phyloP scores from a whole-genome alignment of 495 filamentous ascomycete species.

The Penicillium tannophilum region DNA sequence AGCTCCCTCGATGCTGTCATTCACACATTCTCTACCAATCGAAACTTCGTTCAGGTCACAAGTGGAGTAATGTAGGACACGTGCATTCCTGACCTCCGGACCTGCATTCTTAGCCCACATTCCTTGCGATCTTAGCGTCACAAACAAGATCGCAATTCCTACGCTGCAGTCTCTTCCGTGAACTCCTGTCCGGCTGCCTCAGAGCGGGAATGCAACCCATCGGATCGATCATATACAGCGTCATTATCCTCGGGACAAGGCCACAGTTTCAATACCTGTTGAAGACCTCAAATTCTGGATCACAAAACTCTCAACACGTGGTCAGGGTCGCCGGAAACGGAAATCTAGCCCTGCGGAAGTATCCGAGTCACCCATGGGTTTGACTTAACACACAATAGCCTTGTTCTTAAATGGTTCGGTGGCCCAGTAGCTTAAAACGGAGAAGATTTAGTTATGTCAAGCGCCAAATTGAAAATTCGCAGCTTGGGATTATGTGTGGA shows the following conservation, averaged over 20 bases:
- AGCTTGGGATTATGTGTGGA: background rate
- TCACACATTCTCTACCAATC: background rate
- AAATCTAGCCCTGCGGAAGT: constrained; percentile 3
- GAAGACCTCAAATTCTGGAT: background rate
- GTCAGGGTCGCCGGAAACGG: constrained; percentile 14
- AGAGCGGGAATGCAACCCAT: background rate
- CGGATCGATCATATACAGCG: background rate
- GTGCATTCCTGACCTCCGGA: constrained; percentile 19
- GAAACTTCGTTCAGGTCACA: background rate
- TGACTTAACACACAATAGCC: background rate
- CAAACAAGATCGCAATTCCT: constrained; percentile 11
- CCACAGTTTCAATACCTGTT: background rate
- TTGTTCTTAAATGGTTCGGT: background rate
- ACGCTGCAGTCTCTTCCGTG: constrained; percentile 4
- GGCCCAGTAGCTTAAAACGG: too few species aligned
- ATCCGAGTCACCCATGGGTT: constrained; percentile 11
- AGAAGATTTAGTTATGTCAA: background rate
- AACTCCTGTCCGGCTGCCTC: background rate
- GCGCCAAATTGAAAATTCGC: background rate
- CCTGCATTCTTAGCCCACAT: constrained; percentile 16
- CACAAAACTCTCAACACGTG: background rate
- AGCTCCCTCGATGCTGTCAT: background rate
- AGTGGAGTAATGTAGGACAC: constrained; percentile 20
- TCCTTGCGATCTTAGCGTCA: constrained; percentile 22
- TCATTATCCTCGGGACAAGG: background rate